A percentile compares a stretch with the other conserved stretches of the same genome.
Evolutionary conservation across 2,329 filamentous ascomycete species (phyloP).

Genomic region (Metarhizium anisopliae): DNA sequence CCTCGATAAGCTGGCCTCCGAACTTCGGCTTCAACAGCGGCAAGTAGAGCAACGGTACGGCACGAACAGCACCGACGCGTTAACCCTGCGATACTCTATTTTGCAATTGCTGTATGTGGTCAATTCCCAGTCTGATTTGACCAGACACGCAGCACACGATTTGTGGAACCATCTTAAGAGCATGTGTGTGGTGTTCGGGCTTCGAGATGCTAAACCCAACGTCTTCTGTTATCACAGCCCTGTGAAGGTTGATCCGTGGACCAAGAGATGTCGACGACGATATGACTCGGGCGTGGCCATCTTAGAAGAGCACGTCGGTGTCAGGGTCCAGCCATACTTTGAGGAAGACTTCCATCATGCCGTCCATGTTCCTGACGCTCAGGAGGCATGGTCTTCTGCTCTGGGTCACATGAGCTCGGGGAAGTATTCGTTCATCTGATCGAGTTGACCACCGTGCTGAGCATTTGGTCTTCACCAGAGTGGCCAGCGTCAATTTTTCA

Average conservation of each 20-base stretch:
- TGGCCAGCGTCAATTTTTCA: neutral
- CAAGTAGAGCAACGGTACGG: constrained; percentile 27
- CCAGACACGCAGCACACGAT: constrained; percentile 27
- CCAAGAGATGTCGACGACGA: constrained; percentile 31
- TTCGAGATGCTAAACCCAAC: constrained; percentile 28
- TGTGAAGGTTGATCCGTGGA: constrained; percentile 34
- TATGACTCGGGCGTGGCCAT: constrained; percentile 29
- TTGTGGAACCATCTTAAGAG: constrained; percentile 28
- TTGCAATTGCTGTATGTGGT: constrained; percentile 29
- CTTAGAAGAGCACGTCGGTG: constrained; percentile 27
- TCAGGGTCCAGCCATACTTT: constrained; percentile 31
- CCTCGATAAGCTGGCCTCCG: constrained; percentile 26
- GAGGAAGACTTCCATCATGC: constrained; percentile 34
- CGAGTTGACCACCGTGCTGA: constrained; percentile 6
- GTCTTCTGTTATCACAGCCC: constrained; percentile 34
- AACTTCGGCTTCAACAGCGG: constrained; percentile 26
- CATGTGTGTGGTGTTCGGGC: constrained; percentile 24
- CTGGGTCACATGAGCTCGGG: constrained; percentile 18
- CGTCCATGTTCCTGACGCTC: constrained; percentile 27
- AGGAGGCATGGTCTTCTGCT: constrained; percentile 29
- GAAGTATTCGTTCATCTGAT: constrained; percentile 25
- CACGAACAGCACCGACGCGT: constrained; percentile 22
- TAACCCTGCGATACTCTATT: constrained; percentile 32
- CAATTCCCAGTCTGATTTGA: constrained; percentile 23
- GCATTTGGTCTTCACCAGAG: neutral